phyloP scores from a whole-genome alignment of 352 stramenopile genomes.

The Globisporangium spinosum region DNA sequence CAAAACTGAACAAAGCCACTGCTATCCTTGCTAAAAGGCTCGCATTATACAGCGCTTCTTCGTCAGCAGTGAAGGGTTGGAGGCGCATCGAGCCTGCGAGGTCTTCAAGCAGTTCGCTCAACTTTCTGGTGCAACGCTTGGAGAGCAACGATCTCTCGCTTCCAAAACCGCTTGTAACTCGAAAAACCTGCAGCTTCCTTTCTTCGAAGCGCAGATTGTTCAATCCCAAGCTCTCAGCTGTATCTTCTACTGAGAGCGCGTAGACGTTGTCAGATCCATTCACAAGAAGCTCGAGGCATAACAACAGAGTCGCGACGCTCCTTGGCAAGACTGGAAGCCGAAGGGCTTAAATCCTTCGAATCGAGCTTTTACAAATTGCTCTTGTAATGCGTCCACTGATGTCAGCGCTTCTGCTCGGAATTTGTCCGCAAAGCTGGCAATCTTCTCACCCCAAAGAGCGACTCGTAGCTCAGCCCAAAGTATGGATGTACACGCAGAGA shows the following conservation, averaged over 20 bases:
- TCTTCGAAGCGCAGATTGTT: neutral
- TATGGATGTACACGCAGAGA: constrained; percentile 11
- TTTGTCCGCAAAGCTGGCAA: constrained; percentile 10
- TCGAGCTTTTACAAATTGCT: neutral
- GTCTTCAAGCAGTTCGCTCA: neutral
- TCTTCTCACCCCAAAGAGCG: constrained; percentile 25
- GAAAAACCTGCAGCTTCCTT: constrained; percentile 1
- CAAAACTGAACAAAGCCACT: neutral
- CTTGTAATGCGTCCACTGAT: neutral
- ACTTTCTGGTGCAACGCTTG: neutral
- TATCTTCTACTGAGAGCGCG: neutral
- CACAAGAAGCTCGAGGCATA: constrained; percentile 1
- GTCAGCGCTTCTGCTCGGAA: constrained; percentile 11
- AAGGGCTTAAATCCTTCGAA: neutral
- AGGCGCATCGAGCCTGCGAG: neutral
- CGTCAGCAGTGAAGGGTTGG: neutral
- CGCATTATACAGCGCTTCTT: constrained; percentile 3
- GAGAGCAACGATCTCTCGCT: neutral
- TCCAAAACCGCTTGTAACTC: neutral
- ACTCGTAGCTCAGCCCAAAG: constrained; percentile 22
- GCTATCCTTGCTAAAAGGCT: neutral
- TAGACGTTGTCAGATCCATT: neutral
- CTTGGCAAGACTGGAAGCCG: neutral
- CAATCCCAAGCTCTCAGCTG: neutral
- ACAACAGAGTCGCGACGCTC: neutral